Evolutionary conservation across 2,329 filamentous ascomycete species (phyloP), one percentile per base, ranked within the genome.

Genomic region (Pseudogymnoascus sp.): DNA sequence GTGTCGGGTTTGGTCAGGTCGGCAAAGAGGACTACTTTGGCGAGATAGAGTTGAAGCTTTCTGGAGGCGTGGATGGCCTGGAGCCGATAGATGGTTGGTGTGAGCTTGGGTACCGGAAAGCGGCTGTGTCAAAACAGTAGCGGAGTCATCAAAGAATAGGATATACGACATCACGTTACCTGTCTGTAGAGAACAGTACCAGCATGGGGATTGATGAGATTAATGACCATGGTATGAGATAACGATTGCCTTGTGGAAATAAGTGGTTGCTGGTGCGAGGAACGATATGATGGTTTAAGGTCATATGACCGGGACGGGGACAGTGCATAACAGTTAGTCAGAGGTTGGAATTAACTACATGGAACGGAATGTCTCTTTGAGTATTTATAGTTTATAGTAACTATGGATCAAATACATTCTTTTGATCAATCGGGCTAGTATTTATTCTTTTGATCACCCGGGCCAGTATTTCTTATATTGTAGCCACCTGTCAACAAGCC

Each of bases 11-110:
- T 71, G 68, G 69, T 63, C 82, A 78, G 71, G 75, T 79, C 7
- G 66, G 66, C 3, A 75, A 76, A 62, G 76, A 81, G 26, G 89
- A 86, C 73, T 88, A 84, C 73, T 90, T 90, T 77, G 85, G 85
- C 0, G 87, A 90, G 73, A 76, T 86, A 65, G 87, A 90, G 74
- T 70, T 89, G 45, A 62, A 62, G 61, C 40, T 62, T 7, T 18
- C 36, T 26, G 42, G 23, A 2, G 61, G 26, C 2, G 14, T 62
- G 61, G 61, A 31, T 8, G 14, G 40, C 14, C 3, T 39, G 11
- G 14, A 60, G 12, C 39, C 31, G 31, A 18, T 64, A 64, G 45
- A 42, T 34, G 26, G 26, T 14, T 64, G 29, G 37, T 26, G 34
- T 7, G 31, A 63, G 21, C 34, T 45, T 54, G 14, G 16, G n/a